A percentile compares a stretch with the other conserved stretches of the same genome.
These are phyloP conservation scores for Mimosa bimucronata DNA, from an alignment of 306 rosid species.

Conservation along the genomic window DNA sequence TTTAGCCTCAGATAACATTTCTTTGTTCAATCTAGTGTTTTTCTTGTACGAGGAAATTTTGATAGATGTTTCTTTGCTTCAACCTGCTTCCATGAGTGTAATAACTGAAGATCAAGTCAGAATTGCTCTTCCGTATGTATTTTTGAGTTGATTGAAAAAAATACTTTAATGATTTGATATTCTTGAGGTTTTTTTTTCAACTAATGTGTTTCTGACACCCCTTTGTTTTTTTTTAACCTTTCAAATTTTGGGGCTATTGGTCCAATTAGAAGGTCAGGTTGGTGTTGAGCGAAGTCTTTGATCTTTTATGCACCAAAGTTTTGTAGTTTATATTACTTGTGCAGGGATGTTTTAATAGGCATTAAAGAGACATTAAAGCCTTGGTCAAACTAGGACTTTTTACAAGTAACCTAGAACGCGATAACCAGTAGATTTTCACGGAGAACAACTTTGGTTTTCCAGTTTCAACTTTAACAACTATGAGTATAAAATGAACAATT, in stretches of 20 bases:
- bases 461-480: too few relatives aligned
- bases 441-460: too few relatives aligned
- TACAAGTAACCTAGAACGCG: too few relatives aligned
- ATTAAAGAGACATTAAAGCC: background rate
- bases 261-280: too few relatives aligned
- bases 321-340: background rate
- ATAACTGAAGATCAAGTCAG: background rate
- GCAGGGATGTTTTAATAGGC: background rate
- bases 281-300: background rate
- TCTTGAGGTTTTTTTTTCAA: background rate
- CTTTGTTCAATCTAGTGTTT: background rate
- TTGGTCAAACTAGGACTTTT: background rate
- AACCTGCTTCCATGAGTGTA: constrained; percentile 2
- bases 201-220: background rate
- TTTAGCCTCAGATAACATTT: background rate
- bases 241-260: background rate
- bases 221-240: background rate
- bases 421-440: too few relatives aligned
- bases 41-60: constrained; percentile 18
- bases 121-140: background rate
- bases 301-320: background rate
- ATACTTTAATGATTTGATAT: background rate
- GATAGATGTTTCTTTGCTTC: constrained; percentile 14
- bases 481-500: too few relatives aligned
- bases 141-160: background rate